Evolutionary conservation across 2,329 filamentous ascomycete genomes (phyloP), one percentile per base, ranked within the genome.

Genomic region (Ophiosphaerella narmari): DNA sequence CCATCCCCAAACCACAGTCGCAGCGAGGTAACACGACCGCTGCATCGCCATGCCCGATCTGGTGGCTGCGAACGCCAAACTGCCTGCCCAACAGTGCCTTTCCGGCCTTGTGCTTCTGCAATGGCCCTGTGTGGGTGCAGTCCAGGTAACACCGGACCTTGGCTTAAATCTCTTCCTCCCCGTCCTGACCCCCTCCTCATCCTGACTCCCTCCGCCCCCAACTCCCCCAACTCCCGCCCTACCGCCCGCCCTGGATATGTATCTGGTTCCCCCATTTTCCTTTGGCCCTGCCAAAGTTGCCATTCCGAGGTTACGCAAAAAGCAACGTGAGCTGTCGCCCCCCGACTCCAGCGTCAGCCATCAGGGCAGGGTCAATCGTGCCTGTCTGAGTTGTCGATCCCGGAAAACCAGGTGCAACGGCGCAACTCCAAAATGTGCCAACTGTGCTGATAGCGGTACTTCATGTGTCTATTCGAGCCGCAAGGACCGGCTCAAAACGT

Each of bases 331-430:
- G 9, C 50, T 56, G 29, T 48, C 57, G 29, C 50, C 54, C 12
- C 52, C 54, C 8, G 55, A 52, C 23, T 21, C 49, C n/a, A 29
- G 29, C 9, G 42, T 45, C 9, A 51, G 29, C 29, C 60, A 56
- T 43, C 62, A 46, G 23, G 47, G 58, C 39, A 53, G 68, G 36
- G 66, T 67, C 5, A 50, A 49, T 23, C 56, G 63, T 23, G 73
- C 73, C 5, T 75, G 73, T 45, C 51, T 67, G 32, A 64, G 54
- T 29, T 75, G 73, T 50, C 64, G 71, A 8, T 51, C 60, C 13
- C 60, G 71, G 18, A 75, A 75, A 48, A 67, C 73, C 52, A 74
- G 71, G 39, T 75, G 72, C 56, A 68, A 69, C 56, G 72, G 72
- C 4, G 54, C 49, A 23, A 64, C 59, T 21, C 72, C 73, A 2